Evolutionary conservation across 1,284 basidiomycete species (phyloP).

Genomic region (Mycosarcoma maydis): DNA sequence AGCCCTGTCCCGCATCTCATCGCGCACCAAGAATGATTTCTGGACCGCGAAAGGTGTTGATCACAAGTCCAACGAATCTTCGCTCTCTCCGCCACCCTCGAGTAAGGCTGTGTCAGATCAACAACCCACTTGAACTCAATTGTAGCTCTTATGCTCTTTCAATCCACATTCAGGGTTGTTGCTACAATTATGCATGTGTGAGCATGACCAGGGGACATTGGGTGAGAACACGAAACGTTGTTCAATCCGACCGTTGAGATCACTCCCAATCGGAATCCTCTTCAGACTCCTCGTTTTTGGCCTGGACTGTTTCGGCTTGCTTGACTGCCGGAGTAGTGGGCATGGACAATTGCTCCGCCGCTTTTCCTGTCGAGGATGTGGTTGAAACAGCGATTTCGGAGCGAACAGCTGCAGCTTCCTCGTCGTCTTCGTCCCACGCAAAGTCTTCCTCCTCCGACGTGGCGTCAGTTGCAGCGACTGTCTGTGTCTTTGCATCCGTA

Average conservation of each 20-base stretch:
- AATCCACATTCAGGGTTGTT: too few relatives aligned
- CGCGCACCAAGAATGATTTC: slow-evolving; percentile 44
- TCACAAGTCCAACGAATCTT: slow-evolving; percentile 7
- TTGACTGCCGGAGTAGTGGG: neutral
- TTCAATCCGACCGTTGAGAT: too few relatives aligned
- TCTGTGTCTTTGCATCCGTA: neutral
- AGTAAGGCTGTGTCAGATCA: too few relatives aligned
- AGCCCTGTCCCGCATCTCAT: slow-evolving; percentile 30
- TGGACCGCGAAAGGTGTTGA: slow-evolving; percentile 42
- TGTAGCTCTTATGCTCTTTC: too few relatives aligned
- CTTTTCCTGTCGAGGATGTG: neutral
- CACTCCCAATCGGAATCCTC: slow-evolving; percentile 59
- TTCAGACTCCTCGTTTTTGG: slow-evolving; percentile 30
- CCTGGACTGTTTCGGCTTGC: neutral
- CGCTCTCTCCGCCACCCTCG: slow-evolving; percentile 34
- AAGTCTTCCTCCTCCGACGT: slow-evolving; percentile 48
- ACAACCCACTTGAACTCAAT: too few relatives aligned
- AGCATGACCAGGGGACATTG: too few relatives aligned
- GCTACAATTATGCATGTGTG: too few relatives aligned
- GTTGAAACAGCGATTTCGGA: slow-evolving; percentile 7
- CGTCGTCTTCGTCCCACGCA: slow-evolving; percentile 56
- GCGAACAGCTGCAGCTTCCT: slow-evolving; percentile 29
- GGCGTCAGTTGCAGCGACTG: neutral
- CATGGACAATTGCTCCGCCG: neutral
- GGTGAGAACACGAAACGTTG: too few relatives aligned